Percentiles rank a stretch among this genome's conserved stretches.
These are phyloP conservation scores for Letharia lupina DNA, from an alignment of 495 filamentous ascomycete genomes.

Conservation along the genomic window DNA sequence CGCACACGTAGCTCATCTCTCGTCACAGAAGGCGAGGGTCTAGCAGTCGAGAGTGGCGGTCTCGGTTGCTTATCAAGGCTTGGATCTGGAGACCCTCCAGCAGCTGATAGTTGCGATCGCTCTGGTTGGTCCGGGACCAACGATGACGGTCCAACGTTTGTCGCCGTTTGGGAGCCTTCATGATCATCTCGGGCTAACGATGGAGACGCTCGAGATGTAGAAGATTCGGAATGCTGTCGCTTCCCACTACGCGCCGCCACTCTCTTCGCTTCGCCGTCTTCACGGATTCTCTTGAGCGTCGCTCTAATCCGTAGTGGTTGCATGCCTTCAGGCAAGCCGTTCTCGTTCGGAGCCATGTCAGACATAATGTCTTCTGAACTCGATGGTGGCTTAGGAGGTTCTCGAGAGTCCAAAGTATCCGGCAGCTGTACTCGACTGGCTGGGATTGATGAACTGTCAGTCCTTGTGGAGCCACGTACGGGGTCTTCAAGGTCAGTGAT, in stretches of 20 bases:
- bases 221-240: conserved; percentile 11
- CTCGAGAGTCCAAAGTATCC: conserved; percentile 11
- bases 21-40: not conserved
- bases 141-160: not conserved
- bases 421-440: not conserved
- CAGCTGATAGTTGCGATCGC: not conserved
- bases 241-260: conserved; percentile 11
- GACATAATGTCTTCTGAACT: conserved; percentile 10
- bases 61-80: conserved; percentile 7
- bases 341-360: conserved; percentile 6
- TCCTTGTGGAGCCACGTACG: too few species aligned
- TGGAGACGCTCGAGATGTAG: not conserved
- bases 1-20: conserved; percentile 11
- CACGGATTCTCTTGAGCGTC: conserved; percentile 18
- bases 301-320: conserved; percentile 11
- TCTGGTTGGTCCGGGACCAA: not conserved
- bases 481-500: not conserved
- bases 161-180: not conserved
- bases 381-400: conserved; percentile 14
- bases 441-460: not conserved
- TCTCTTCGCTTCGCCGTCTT: conserved; percentile 15
- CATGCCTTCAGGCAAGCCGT: not conserved
- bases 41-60: not conserved
- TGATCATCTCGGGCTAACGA: conserved; percentile 2
- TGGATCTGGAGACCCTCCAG: not conserved